These are phyloP conservation scores for Penicillium sumatraense DNA, from an alignment of 2,329 filamentous ascomycete genomes.

Conservation along the genomic window DNA sequence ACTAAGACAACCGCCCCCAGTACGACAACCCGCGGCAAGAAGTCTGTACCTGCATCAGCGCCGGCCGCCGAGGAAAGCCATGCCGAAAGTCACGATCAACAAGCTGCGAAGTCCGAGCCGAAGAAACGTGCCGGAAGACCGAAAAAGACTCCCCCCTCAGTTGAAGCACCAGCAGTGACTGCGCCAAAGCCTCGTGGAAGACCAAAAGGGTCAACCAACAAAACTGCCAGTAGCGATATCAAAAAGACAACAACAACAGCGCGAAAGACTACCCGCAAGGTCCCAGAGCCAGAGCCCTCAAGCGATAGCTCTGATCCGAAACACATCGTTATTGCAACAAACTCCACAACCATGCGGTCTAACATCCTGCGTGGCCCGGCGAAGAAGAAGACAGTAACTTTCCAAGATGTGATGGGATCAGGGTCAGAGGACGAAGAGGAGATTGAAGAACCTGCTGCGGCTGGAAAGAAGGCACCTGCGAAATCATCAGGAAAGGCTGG, in stretches of 20 bases:
- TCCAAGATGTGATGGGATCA: constrained; percentile 47
- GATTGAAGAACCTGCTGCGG: constrained; percentile 13
- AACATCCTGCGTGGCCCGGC: constrained; percentile 36
- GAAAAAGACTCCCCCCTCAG: constrained; percentile 19
- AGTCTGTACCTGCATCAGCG: constrained; percentile 7
- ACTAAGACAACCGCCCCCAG: constrained; percentile 15
- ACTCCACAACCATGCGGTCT: constrained; percentile 34
- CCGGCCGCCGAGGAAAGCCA: neutral
- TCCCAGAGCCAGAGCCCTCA: constrained; percentile 4
- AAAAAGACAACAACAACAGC: constrained; percentile 13
- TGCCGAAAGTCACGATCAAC: constrained; percentile 4
- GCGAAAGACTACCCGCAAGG: constrained; percentile 18
- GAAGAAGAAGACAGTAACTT: constrained; percentile 53
- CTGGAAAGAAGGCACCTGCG: constrained; percentile 28
- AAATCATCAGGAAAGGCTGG: constrained; percentile 37
- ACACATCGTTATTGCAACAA: constrained; percentile 33
- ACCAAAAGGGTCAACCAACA: constrained; percentile 26
- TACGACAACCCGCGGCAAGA: constrained; percentile 12
- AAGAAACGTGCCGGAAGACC: constrained; percentile 28
- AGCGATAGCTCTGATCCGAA: constrained; percentile 22
- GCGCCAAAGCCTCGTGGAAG: constrained; percentile 34
- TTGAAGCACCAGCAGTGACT: constrained; percentile 14
- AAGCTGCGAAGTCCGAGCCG: constrained; percentile 9
- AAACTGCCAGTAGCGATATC: no score
- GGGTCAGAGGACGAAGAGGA: constrained; percentile 49